Conservation (phyloP, 371 early-diverging fungal species). For the Rhizopus sp. region DNA sequence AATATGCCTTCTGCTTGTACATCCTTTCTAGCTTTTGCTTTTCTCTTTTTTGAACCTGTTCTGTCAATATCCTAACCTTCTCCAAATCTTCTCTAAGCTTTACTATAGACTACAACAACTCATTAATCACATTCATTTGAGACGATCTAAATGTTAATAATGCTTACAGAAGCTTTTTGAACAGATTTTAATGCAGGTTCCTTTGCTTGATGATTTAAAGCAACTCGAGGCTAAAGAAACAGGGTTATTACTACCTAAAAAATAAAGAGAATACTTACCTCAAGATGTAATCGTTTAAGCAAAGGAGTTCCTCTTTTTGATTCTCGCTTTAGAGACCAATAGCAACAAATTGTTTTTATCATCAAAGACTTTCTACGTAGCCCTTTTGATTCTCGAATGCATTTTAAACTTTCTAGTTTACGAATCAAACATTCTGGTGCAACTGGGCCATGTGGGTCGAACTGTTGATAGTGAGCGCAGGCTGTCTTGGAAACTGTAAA, state of each 20-base stretch:
- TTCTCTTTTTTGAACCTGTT: conserved; percentile 89
- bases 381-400: conserved; percentile 41
- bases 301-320: conserved; percentile 88
- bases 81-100: conserved; percentile 85
- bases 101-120: conserved; percentile 35
- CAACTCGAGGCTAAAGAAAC: conserved; percentile 85
- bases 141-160: neutral
- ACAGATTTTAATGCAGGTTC: conserved; percentile 80
- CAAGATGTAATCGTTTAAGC: conserved; percentile 92
- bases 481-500: conserved; percentile 59
- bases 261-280: conserved; percentile 51
- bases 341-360: conserved; percentile 73
- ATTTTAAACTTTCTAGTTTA: conserved; percentile 56
- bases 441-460: conserved; percentile 61
- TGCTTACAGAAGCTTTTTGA: conserved; percentile 57
- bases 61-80: conserved; percentile 80
- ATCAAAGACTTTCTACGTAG: conserved; percentile 57
- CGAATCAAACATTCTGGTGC: conserved; percentile 71
- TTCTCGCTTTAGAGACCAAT: conserved; percentile 94
- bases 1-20: conserved; percentile 64
- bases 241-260: neutral
- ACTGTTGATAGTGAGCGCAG: conserved; percentile 62
- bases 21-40: conserved; percentile 73
- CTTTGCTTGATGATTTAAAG: conserved; percentile 77
- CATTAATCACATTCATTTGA: neutral